Conservation (phyloP, 2,329 filamentous ascomycete species). For the Didymosphaeria variabile region DNA sequence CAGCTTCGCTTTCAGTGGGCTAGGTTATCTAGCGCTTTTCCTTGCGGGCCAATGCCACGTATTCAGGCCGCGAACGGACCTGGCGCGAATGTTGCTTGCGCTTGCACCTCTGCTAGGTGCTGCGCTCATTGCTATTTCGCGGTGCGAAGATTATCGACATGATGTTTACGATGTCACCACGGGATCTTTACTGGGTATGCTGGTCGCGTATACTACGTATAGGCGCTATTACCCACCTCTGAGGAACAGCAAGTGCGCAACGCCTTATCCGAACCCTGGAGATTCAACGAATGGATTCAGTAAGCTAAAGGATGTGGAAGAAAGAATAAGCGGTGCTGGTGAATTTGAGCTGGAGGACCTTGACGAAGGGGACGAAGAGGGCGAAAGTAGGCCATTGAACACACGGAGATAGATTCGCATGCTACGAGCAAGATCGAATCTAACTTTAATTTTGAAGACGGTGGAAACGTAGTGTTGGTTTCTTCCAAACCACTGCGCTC, state of each 20-base stretch:
- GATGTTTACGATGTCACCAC: slow-evolving; percentile 70
- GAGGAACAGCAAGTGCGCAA: slow-evolving; percentile 59
- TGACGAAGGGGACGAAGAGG: slow-evolving; percentile 37
- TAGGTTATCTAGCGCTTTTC: slow-evolving; percentile 78
- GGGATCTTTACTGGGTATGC: slow-evolving; percentile 64
- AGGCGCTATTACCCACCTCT: slow-evolving; percentile 68
- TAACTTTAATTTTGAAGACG: background rate
- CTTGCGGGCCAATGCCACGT: slow-evolving; percentile 72
- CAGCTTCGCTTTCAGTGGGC: slow-evolving; percentile 79
- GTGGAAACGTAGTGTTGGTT: background rate
- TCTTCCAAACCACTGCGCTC: background rate
- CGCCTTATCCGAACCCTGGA: slow-evolving; percentile 57
- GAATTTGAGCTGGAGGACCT: slow-evolving; percentile 50
- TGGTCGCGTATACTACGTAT: slow-evolving; percentile 67
- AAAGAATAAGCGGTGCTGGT: slow-evolving; percentile 40
- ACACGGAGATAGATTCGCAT: slow-evolving; percentile 24
- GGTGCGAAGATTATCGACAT: slow-evolving; percentile 71
- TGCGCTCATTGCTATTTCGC: slow-evolving; percentile 67
- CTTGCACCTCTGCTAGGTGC: slow-evolving; percentile 66
- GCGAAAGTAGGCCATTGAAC: slow-evolving; percentile 32
- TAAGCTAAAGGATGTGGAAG: slow-evolving; percentile 58
- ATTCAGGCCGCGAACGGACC: slow-evolving; percentile 66
- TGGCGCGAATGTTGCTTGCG: slow-evolving; percentile 64
- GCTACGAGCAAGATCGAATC: background rate
- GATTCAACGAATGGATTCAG: slow-evolving; percentile 44